A percentile compares a stretch with the other conserved stretches of the same genome.
Evolutionary conservation across 345 rosid species (phyloP).

Genomic region (Eucalyptus shirleyi): DNA sequence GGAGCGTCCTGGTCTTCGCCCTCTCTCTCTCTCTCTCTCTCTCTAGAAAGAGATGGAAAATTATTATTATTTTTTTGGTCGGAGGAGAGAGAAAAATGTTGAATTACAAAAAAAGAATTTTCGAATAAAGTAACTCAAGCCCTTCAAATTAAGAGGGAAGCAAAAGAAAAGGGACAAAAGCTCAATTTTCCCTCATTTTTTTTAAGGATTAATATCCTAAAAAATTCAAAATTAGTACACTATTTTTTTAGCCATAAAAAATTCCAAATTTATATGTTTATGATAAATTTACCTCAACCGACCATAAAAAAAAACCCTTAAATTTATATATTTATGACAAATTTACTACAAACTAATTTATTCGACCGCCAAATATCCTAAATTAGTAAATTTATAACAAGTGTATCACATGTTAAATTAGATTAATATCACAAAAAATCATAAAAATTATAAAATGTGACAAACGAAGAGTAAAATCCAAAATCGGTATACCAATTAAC

Average conservation of each 20-base stretch:
- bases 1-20: not conserved
- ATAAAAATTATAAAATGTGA: too few species aligned
- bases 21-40: not conserved
- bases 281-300: fast-evolving
- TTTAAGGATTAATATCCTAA: fast-evolving
- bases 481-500: fast-evolving
- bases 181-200: too few species aligned
- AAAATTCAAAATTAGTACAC: too few species aligned
- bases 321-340: too few species aligned
- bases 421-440: too few species aligned
- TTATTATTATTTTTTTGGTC: not conserved
- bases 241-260: too few species aligned
- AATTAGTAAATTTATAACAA: too few species aligned
- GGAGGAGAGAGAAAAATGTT: not conserved
- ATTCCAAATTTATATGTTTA: too few species aligned
- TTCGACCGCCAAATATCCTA: fast-evolving
- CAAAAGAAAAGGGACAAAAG: too few species aligned
- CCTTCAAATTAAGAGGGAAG: not conserved
- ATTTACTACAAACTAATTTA: too few species aligned
- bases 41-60: not conserved
- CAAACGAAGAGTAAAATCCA: fast-evolving
- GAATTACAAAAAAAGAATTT: not conserved
- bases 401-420: too few species aligned
- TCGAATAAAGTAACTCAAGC: not conserved
- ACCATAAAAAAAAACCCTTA: too few species aligned